Evolutionary conservation across 306 rosid species (phyloP).

Genomic region (Heteromeles arbutifolia): DNA sequence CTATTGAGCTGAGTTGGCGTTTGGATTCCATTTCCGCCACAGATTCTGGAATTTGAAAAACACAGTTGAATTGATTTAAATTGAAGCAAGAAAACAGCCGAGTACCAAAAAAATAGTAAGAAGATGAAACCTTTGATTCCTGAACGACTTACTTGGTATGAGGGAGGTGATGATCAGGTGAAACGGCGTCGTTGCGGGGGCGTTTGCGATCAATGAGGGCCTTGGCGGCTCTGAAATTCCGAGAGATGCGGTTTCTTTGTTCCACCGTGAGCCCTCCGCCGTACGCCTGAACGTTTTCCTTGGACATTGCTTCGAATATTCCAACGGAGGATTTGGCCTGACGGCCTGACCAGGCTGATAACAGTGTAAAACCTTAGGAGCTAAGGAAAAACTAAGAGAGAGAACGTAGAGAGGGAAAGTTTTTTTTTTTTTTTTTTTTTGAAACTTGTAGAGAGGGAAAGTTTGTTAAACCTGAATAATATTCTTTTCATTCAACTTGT

Average conservation of each 20-base stretch:
- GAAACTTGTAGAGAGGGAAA: too few relatives aligned
- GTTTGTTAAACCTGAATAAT: too few relatives aligned
- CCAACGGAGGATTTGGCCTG: neutral
- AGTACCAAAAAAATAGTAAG: too few relatives aligned
- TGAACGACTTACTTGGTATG: too few relatives aligned
- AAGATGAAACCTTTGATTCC: too few relatives aligned
- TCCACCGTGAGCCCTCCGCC: slow-evolving; percentile 31
- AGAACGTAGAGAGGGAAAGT: too few relatives aligned
- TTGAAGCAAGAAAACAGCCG: too few relatives aligned
- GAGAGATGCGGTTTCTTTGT: slow-evolving; percentile 48
- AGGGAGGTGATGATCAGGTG: slow-evolving; percentile 8
- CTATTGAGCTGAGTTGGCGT: slow-evolving; percentile 14
- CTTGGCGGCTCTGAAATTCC: slow-evolving; percentile 57
- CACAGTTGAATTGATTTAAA: neutral
- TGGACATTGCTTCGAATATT: neutral
- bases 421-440: too few relatives aligned
- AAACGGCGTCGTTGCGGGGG: slow-evolving; percentile 36
- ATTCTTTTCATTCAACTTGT: too few relatives aligned
- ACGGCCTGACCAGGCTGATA: neutral
- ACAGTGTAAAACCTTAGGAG: too few relatives aligned
- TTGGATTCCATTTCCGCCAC: slow-evolving; percentile 18
- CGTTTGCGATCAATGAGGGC: slow-evolving; percentile 72
- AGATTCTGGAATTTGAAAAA: slow-evolving; percentile 23
- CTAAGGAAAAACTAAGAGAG: too few relatives aligned
- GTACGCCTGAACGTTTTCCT: slow-evolving; percentile 1